A percentile compares a stretch with the other conserved stretches of the same genome.
Evolutionary conservation across 1,284 basidiomycete genomes (phyloP).

Genomic region (Tilletia caries): DNA sequence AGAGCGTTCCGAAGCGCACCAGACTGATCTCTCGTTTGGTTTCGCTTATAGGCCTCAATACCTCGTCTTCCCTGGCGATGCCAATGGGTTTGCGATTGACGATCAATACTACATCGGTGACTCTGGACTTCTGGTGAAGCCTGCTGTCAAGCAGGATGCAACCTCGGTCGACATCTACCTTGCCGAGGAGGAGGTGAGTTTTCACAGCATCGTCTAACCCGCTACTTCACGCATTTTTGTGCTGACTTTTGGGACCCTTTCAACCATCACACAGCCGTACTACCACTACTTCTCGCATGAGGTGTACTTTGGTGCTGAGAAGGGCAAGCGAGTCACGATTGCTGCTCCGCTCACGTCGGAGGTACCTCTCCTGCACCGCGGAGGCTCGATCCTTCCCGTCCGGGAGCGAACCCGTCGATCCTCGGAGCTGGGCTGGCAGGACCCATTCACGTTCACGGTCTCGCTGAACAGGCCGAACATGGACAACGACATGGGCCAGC

Average conservation of each 20-base stretch:
- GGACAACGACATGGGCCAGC: slow-evolving; percentile 11
- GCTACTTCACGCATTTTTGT: too few relatives aligned
- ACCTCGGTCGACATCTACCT: slow-evolving; percentile 76
- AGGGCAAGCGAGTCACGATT: slow-evolving; percentile 66
- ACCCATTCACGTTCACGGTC: slow-evolving; percentile 88
- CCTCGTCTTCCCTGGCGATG: slow-evolving; percentile 83
- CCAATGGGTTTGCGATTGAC: slow-evolving; percentile 78
- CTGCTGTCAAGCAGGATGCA: slow-evolving; percentile 73
- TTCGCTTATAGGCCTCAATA: slow-evolving; percentile 68
- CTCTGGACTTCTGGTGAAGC: slow-evolving; percentile 86
- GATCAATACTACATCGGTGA: slow-evolving; percentile 91
- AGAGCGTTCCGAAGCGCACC: too few relatives aligned
- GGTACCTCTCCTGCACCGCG: slow-evolving; percentile 81
- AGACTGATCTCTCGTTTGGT: slow-evolving; percentile 52
- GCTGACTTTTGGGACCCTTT: too few relatives aligned
- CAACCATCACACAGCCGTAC: slow-evolving; percentile 72
- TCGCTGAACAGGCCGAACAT: slow-evolving; percentile 64
- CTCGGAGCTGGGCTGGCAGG: slow-evolving; percentile 79
- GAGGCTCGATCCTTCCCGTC: slow-evolving; percentile 84
- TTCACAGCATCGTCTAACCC: too few relatives aligned
- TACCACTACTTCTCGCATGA: slow-evolving; percentile 77
- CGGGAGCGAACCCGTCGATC: slow-evolving; percentile 82
- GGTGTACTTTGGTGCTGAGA: slow-evolving; percentile 64
- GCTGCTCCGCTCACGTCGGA: slow-evolving; percentile 69
- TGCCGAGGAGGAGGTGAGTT: slow-evolving; percentile 64